Base-by-base conservation (phyloP, 2,329 filamentous ascomycete species). In the Xylaria sp. region DNA sequence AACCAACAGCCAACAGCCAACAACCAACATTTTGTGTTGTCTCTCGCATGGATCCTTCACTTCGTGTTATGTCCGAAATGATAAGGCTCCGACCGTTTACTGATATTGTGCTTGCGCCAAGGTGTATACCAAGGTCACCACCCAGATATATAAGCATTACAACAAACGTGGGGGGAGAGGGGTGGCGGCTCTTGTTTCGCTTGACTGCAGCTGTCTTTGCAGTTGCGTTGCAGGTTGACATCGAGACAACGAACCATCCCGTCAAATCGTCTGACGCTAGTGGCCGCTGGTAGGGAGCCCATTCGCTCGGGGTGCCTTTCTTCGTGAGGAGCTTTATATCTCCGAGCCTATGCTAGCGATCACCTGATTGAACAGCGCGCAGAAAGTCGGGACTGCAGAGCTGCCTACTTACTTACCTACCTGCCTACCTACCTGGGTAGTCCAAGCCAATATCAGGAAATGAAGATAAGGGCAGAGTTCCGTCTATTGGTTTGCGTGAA, bases 171-270 rank as follows among this genome's bases (percentile, higher is more conserved):
- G 61, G 62, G 62, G 66, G 66, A 52, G 62, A 56, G 62, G 66
- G 66, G 61, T 23, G 18, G 66, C 56, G 61, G 61, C 66, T 65
- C 62, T 65, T 67, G 48, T 46, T 61, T 57, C 61, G 66, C 54
- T 68, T 65, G 44, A 57, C 51, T 57, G 58, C 59, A 57, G 34
- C 23, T 55, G 57, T 46, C 51, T 57, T 50, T 61, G 56, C 56
- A 37, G 56, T 57, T 65, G 34, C 66, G 56, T 62, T 64, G 65
- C 65, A 67, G 65, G 37, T 67, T 59, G 54, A 65, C 60, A 64
- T 34, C 25, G 60, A 60, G 20, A 59, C 48, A 65, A 48, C 57
- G 52, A 62, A 57, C 63, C 57, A 61, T 65, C 56, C 50, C 55
- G 39, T 58, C 46, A 57, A 57, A 57, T 65, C 37, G 63, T 54